Evolutionary conservation across 1,284 basidiomycete genomes (phyloP).

Genomic region (Pseudozyma tsukubaensis): DNA sequence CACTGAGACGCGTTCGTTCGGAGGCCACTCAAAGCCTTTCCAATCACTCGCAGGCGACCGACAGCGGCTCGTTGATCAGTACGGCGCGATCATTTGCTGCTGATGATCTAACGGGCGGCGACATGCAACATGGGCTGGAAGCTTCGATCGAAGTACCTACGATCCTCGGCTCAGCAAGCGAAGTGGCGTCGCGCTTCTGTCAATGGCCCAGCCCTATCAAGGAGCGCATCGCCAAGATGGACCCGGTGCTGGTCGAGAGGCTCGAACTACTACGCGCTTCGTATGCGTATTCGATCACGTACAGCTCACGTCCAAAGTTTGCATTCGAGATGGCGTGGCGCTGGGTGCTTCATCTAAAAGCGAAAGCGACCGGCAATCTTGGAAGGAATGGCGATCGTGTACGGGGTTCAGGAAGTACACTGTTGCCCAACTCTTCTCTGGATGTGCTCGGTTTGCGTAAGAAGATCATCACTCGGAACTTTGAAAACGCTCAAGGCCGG

Average conservation of each 20-base stretch:
- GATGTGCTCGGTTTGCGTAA: conserved; percentile 25
- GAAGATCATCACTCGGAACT: conserved; percentile 33
- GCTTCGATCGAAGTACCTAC: conserved; percentile 29
- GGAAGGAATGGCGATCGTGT: conserved; percentile 1
- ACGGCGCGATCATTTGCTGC: background rate
- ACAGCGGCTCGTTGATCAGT: background rate
- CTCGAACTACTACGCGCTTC: conserved; percentile 32
- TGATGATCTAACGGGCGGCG: conserved; percentile 19
- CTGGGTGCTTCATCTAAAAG: conserved; percentile 37
- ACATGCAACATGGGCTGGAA: conserved; percentile 6
- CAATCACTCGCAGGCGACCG: background rate
- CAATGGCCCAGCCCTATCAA: conserved; percentile 27
- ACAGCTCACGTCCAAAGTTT: conserved; percentile 21
- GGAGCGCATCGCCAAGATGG: conserved; percentile 24
- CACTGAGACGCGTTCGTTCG: conserved; percentile 28
- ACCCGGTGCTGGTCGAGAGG: conserved; percentile 9
- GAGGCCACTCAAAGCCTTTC: conserved; percentile 6
- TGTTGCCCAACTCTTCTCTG: conserved; percentile 20
- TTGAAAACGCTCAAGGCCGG: conserved; percentile 17
- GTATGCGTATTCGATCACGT: conserved; percentile 38
- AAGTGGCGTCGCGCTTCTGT: conserved; percentile 35
- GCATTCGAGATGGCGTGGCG: conserved; percentile 43
- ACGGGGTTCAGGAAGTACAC: conserved; percentile 17
- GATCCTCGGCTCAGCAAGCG: conserved; percentile 22
- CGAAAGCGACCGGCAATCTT: conserved; percentile 12